phyloP scores from a whole-genome alignment of 352 stramenopile genomes.

The Pythium aphanidermatum region DNA sequence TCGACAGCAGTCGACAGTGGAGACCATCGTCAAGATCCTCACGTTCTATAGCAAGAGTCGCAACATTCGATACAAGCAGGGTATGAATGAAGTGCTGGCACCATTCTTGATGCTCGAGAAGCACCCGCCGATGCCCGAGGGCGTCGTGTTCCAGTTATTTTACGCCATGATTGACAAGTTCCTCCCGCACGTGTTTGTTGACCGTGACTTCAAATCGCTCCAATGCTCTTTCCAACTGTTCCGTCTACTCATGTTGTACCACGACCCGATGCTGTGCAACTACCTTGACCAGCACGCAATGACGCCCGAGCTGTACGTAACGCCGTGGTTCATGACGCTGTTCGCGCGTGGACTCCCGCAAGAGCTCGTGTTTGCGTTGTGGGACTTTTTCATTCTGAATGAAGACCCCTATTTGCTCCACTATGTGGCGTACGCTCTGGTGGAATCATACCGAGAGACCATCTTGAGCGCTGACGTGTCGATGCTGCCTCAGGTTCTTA shows the following conservation, averaged over 20 bases:
- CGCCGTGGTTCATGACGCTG: slow-evolving; percentile 93
- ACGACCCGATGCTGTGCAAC: slow-evolving; percentile 85
- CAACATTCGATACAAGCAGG: slow-evolving; percentile 90
- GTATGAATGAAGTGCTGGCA: slow-evolving; percentile 92
- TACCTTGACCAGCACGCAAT: slow-evolving; percentile 89
- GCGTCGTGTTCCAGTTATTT: slow-evolving; percentile 82
- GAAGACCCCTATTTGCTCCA: slow-evolving; percentile 86
- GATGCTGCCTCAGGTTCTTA: slow-evolving; percentile 80
- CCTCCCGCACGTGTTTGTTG: slow-evolving; percentile 82
- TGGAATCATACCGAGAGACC: slow-evolving; percentile 41
- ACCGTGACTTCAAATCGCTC: slow-evolving; percentile 87
- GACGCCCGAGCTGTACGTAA: slow-evolving; percentile 91
- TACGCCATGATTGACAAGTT: slow-evolving; percentile 88
- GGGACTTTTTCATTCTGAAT: slow-evolving; percentile 90
- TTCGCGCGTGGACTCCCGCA: slow-evolving; percentile 80
- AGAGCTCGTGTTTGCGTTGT: slow-evolving; percentile 77
- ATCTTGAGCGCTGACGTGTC: slow-evolving; percentile 67
- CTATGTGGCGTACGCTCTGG: slow-evolving; percentile 85
- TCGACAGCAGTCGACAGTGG: slow-evolving; percentile 61
- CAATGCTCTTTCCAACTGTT: slow-evolving; percentile 92
- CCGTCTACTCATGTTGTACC: slow-evolving; percentile 87
- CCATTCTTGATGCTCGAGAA: slow-evolving; percentile 82
- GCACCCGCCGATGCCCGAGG: slow-evolving; percentile 38
- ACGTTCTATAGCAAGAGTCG: slow-evolving; percentile 92
- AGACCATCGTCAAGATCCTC: slow-evolving; percentile 76